Evolutionary conservation across 768 basidiomycete genomes (phyloP).

Genomic region (Kwoniella heveanensis): DNA sequence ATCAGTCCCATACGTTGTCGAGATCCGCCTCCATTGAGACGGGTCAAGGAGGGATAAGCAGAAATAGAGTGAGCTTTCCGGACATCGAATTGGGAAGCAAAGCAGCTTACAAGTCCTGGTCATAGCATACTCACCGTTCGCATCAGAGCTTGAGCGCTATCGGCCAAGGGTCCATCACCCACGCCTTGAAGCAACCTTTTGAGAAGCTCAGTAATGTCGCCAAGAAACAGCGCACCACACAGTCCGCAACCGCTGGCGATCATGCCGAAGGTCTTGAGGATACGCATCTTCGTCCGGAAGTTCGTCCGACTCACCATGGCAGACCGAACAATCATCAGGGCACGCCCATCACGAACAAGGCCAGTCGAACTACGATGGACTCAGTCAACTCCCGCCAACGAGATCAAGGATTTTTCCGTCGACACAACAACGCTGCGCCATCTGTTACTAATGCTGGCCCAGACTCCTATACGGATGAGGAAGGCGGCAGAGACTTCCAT

Average conservation of each 20-base stretch:
- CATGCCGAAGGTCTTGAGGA: background rate
- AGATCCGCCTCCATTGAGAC: constrained; percentile 25
- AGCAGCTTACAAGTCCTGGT: constrained; percentile 2
- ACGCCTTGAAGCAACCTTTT: constrained; percentile 35
- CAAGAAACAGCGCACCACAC: constrained; percentile 24
- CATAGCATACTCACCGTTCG: constrained; percentile 27
- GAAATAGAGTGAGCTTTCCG: constrained; percentile 6
- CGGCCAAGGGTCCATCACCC: constrained; percentile 21
- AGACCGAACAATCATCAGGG: background rate
- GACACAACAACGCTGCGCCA: constrained; percentile 4
- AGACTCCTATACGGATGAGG: constrained; percentile 34
- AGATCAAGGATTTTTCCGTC: constrained; percentile 17
- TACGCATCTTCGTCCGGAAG: constrained; percentile 1
- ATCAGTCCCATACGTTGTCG: constrained; percentile 23
- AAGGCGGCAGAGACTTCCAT: constrained; percentile 24
- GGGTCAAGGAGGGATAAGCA: background rate
- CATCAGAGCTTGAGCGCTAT: constrained; percentile 34
- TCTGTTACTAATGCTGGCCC: background rate
- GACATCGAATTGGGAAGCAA: background rate
- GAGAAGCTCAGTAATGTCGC: constrained; percentile 36
- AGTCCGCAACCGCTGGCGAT: background rate
- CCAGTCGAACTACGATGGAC: constrained; percentile 13
- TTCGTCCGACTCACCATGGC: background rate
- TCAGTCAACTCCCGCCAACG: constrained; percentile 5
- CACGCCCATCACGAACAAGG: constrained; percentile 7